phyloP scores from a whole-genome alignment of 2,329 filamentous ascomycete species.

The Ceratocystis papillata region DNA sequence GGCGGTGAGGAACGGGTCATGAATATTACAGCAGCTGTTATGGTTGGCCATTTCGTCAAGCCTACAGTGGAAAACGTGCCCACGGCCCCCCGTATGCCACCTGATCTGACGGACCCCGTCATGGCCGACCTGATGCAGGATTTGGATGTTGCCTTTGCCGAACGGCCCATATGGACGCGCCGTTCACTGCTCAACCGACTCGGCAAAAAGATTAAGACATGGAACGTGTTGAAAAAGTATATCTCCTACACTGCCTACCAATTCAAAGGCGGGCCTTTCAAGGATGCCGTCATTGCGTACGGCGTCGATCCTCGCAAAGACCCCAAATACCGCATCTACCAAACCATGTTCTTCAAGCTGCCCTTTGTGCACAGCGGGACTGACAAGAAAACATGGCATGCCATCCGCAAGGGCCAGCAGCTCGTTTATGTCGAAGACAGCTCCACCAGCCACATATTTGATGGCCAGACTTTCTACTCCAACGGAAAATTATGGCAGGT shows the following conservation, averaged over 20 bases:
- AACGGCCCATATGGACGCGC: slow-evolving; percentile 77
- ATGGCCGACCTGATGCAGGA: slow-evolving; percentile 54
- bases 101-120: slow-evolving; percentile 47
- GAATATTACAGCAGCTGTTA: slow-evolving; percentile 50
- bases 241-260: slow-evolving; percentile 81
- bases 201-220: slow-evolving; percentile 39
- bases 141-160: slow-evolving; percentile 54
- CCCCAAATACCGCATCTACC: slow-evolving; percentile 67
- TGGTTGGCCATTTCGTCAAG: slow-evolving; percentile 48
- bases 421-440: slow-evolving; percentile 35
- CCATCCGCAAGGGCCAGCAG: slow-evolving; percentile 29
- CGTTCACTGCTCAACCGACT: slow-evolving; percentile 69
- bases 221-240: slow-evolving; percentile 57
- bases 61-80: slow-evolving; percentile 52
- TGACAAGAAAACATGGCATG: slow-evolving; percentile 29
- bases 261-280: slow-evolving; percentile 85
- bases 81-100: slow-evolving; percentile 49
- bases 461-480: slow-evolving; percentile 59
- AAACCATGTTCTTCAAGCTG: slow-evolving; percentile 79
- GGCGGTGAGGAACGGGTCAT: slow-evolving; percentile 42
- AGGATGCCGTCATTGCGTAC: slow-evolving; percentile 74
- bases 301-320: slow-evolving; percentile 76
- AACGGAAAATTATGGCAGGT: slow-evolving; percentile 92
- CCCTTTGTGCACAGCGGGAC: slow-evolving; percentile 34
- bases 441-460: slow-evolving; percentile 62